A percentile compares a stretch with the other conserved stretches of the same genome.
Conservation (phyloP, 495 filamentous ascomycete genomes). For the Aspergillus hancockii region DNA sequence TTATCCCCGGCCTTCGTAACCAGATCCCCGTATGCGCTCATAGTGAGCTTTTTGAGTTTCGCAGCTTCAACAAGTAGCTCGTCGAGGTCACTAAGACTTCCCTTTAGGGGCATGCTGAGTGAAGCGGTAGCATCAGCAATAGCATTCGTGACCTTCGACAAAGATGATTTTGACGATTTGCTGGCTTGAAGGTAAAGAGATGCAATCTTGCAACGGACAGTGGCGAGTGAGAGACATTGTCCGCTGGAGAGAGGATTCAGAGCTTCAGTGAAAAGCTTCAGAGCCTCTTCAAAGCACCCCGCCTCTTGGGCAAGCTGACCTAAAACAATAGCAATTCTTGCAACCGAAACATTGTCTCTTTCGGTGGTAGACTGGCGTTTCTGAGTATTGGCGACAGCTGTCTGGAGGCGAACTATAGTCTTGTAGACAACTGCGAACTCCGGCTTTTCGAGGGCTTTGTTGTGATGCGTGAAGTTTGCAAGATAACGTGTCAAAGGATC, state of each 20-base stretch:
- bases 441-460: slow-evolving; percentile 37
- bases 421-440: slow-evolving; percentile 44
- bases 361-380: slow-evolving; percentile 24
- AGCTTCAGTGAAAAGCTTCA: slow-evolving; percentile 42
- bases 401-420: slow-evolving; percentile 42
- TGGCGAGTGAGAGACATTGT: slow-evolving; percentile 38
- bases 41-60: slow-evolving; percentile 59
- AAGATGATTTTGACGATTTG: slow-evolving; percentile 28
- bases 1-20: slow-evolving; percentile 29
- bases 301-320: slow-evolving; percentile 50
- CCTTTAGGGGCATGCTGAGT: slow-evolving; percentile 60
- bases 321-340: slow-evolving; percentile 37
- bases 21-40: slow-evolving; percentile 50
- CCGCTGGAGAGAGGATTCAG: slow-evolving; percentile 31
- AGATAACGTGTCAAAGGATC: slow-evolving; percentile 70
- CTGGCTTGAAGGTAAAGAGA: slow-evolving; percentile 40
- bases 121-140: slow-evolving; percentile 43
- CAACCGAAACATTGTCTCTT: slow-evolving; percentile 30
- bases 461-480: slow-evolving; percentile 58
- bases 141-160: slow-evolving; percentile 22
- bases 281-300: slow-evolving; percentile 44
- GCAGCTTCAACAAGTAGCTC: slow-evolving; percentile 67
- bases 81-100: slow-evolving; percentile 65
- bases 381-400: slow-evolving; percentile 29
- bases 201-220: slow-evolving; percentile 47